Conservation (phyloP, 2,329 filamentous ascomycete genomes). For the Xylariaceae sp. region DNA sequence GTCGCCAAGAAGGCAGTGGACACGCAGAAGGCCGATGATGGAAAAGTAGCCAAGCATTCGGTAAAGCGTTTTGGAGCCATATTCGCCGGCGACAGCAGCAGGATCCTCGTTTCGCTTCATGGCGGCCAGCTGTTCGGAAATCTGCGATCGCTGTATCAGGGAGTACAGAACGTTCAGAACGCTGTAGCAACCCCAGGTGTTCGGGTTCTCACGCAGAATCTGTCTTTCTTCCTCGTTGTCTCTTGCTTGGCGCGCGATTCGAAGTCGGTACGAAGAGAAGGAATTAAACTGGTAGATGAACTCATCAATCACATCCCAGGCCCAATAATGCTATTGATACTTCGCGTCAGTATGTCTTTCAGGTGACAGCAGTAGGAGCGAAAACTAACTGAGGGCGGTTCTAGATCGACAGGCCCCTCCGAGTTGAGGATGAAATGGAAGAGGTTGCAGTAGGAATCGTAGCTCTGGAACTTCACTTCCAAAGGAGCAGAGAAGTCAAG, state of each 20-base stretch:
- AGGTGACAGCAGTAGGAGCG: neutral
- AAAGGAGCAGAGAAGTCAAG: constrained; percentile 94
- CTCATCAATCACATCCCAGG: constrained; percentile 99
- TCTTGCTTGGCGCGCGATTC: constrained; percentile 71
- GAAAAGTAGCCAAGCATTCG: constrained; percentile 99
- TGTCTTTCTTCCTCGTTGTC: constrained; percentile 90
- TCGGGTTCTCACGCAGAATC: constrained; percentile 90
- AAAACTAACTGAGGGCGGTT: constrained; percentile 82
- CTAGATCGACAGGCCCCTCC: constrained; percentile 94
- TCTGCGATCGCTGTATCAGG: constrained; percentile 95
- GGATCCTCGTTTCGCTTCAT: constrained; percentile 94
- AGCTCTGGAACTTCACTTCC: constrained; percentile 96
- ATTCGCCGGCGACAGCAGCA: constrained; percentile 83
- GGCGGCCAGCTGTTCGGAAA: constrained; percentile 92
- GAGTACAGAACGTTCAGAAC: constrained; percentile 99
- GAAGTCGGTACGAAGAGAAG: constrained; percentile 94
- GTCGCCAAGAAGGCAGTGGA: constrained; percentile 94
- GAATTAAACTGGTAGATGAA: constrained; percentile 99
- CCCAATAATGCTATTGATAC: constrained; percentile 88
- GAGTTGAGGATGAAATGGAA: constrained; percentile 99
- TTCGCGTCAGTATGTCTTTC: constrained; percentile 22
- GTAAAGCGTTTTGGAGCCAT: constrained; percentile 90
- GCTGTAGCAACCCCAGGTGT: constrained; percentile 99
- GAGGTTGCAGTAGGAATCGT: constrained; percentile 98
- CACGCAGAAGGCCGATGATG: constrained; percentile 92